A percentile compares a stretch with the other conserved stretches of the same genome.
Evolutionary conservation across 2,329 filamentous ascomycete genomes (phyloP).

Genomic region (Aureobasidium sp.): DNA sequence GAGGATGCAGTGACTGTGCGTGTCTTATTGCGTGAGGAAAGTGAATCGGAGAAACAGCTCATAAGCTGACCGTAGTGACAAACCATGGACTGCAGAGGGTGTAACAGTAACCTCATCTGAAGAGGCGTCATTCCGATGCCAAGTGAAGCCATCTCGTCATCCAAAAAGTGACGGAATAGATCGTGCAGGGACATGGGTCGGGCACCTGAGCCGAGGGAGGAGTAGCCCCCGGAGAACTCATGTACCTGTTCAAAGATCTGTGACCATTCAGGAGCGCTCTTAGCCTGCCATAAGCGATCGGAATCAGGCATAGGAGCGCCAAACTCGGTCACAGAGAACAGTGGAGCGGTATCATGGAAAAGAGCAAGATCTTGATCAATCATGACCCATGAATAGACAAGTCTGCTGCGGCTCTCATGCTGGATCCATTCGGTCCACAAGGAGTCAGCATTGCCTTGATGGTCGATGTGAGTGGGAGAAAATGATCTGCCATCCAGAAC

Average conservation of each 20-base stretch:
- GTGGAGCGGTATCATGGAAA: conserved; percentile 56
- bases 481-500: conserved; percentile 47
- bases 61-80: conserved; percentile 59
- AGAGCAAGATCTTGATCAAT: conserved; percentile 64
- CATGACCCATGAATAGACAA: conserved; percentile 71
- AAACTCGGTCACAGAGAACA: conserved; percentile 60
- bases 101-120: conserved; percentile 60
- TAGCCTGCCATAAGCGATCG: conserved; percentile 57
- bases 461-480: conserved; percentile 42
- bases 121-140: conserved; percentile 48
- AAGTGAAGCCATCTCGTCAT: conserved; percentile 52
- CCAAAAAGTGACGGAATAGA: conserved; percentile 61
- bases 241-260: conserved; percentile 53
- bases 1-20: conserved; percentile 53
- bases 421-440: conserved; percentile 60
- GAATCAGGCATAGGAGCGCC: conserved; percentile 57
- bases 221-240: conserved; percentile 46
- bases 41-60: conserved; percentile 55
- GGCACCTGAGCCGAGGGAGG: conserved; percentile 47
- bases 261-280: conserved; percentile 53
- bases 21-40: conserved; percentile 39
- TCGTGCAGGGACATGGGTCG: conserved; percentile 55
- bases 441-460: conserved; percentile 42
- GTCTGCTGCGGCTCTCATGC: conserved; percentile 57
- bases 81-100: conserved; percentile 60